Evolutionary conservation across 176 grass and related monocot genomes (phyloP).

Genomic region (Pontederia crassipes): DNA sequence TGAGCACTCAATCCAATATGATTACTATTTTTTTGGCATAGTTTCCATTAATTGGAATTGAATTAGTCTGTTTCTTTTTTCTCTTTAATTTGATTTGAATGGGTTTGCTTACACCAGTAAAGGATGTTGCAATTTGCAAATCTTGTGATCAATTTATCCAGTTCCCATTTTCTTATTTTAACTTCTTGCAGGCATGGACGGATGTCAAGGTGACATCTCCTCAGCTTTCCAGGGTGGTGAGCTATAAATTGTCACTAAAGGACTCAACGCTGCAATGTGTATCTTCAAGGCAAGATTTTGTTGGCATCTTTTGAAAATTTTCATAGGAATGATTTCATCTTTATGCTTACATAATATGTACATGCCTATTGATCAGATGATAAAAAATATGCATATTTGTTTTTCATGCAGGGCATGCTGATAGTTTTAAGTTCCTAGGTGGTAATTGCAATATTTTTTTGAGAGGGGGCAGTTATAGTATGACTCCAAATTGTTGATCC

Average conservation of each 20-base stretch:
- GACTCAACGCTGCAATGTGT: slow-evolving; percentile 54
- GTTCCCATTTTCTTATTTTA: background rate
- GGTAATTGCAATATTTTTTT: too few species aligned
- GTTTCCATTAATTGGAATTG: too few species aligned
- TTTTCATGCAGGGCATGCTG: too few species aligned
- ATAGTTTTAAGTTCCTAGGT: too few species aligned
- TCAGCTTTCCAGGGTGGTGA: slow-evolving; percentile 58
- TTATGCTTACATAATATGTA: background rate
- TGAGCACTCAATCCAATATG: too few species aligned
- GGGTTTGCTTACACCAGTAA: background rate
- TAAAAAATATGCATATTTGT: too few species aligned
- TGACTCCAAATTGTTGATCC: background rate
- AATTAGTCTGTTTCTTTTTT: background rate
- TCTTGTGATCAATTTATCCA: background rate
- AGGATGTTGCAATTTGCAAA: too few species aligned
- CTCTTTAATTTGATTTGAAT: background rate
- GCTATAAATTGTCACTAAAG: slow-evolving; percentile 71
- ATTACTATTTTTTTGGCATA: too few species aligned
- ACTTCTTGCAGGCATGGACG: slow-evolving; percentile 53
- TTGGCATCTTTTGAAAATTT: background rate
- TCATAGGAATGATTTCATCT: background rate
- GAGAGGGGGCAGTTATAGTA: background rate
- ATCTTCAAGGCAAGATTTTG: slow-evolving; percentile 43
- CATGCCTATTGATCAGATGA: too few species aligned
- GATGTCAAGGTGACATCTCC: slow-evolving; percentile 87